Base-by-base conservation (phyloP, 495 filamentous ascomycete genomes). In the Margaritispora aquatica region DNA sequence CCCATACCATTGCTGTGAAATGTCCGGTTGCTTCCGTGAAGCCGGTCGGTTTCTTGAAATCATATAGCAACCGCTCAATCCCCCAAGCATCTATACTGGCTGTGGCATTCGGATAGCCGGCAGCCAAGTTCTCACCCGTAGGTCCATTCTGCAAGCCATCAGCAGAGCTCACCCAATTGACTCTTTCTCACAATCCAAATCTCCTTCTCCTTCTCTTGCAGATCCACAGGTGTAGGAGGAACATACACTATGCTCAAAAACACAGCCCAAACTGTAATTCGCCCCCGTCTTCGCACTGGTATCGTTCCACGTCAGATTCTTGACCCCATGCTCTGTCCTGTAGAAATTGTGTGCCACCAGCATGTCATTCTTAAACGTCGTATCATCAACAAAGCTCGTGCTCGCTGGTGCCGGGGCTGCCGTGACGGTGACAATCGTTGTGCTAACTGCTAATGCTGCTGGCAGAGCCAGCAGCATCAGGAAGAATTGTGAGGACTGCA, bases 1-100 rank as follows among this genome's bases (percentile, higher is more conserved):
- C 83, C 90, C 90, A 95, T 1, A 93, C 88, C 46, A 95, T 68
- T 75, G 92, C 89, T 24, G 89, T 90, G 69, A 90, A 95, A 71
- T 95, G 89, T 0, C 89, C 90, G n/a, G 89, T 91, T 19, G 71
- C 64, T 59, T 88, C 78, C 8, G 60, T 72, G 68, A 88, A 92
- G 0, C 74, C 77, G 10, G 38, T 44, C 0, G 80, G 75, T 8
- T 65, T 53, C 15, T 20, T 60, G 70, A 80, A 90, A 60, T 90
- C 68, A 63, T 91, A 93, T 5, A 71, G 26, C 0, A 61, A 53
- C 13, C 79, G 60, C 70, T 94, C 90, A 60, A 82, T 64, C 13
- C 80, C 88, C 89, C 89, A 94, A 21, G 75, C 80, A 36, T 80
- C 79, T 23, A 93, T 77, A 17, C 84, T 77, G 7, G 79, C 68